phyloP scores from a whole-genome alignment of 2,329 filamentous ascomycete species.

The Verticillium isaacii region DNA sequence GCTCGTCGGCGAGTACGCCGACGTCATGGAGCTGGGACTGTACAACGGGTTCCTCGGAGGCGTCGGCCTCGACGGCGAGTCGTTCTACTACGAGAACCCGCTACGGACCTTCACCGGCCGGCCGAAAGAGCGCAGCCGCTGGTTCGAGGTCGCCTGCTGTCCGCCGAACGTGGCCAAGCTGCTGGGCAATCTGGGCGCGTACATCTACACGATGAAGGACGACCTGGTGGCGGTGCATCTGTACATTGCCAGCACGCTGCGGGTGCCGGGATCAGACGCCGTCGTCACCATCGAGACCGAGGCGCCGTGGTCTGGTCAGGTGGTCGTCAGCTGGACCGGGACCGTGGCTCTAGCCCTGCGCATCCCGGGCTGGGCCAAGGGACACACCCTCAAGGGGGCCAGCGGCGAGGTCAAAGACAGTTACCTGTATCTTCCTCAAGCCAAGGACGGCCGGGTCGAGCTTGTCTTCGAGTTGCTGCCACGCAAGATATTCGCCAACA shows the following conservation, averaged over 20 bases:
- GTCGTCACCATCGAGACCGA: background rate
- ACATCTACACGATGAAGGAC: background rate
- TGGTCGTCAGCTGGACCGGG: background rate
- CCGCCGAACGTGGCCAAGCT: slow-evolving; percentile 5
- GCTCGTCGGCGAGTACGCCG: background rate
- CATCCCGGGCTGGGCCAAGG: slow-evolving; percentile 2
- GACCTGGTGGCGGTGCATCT: background rate
- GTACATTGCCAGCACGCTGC: slow-evolving; percentile 2
- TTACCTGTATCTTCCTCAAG: slow-evolving; percentile 2
- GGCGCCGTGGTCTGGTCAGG: slow-evolving; percentile 2
- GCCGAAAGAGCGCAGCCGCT: slow-evolving; percentile 2
- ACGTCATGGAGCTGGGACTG: slow-evolving; percentile 1
- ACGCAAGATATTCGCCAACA: slow-evolving; percentile 2
- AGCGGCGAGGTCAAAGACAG: background rate
- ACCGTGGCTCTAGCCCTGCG: slow-evolving; percentile 2
- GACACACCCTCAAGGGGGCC: background rate
- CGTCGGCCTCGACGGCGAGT: slow-evolving; percentile 2
- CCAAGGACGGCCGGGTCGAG: background rate
- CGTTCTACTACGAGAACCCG: slow-evolving; percentile 6
- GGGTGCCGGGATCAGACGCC: background rate
- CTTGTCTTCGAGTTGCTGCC: background rate
- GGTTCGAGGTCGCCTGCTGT: slow-evolving; percentile 5
- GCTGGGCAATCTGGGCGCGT: slow-evolving; percentile 3
- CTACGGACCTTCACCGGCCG: slow-evolving; percentile 1
- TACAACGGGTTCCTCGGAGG: slow-evolving; percentile 5